These are phyloP conservation scores for Rhododendron henanense DNA, from an alignment of 148 eudicot genomes.

Conservation along the genomic window DNA sequence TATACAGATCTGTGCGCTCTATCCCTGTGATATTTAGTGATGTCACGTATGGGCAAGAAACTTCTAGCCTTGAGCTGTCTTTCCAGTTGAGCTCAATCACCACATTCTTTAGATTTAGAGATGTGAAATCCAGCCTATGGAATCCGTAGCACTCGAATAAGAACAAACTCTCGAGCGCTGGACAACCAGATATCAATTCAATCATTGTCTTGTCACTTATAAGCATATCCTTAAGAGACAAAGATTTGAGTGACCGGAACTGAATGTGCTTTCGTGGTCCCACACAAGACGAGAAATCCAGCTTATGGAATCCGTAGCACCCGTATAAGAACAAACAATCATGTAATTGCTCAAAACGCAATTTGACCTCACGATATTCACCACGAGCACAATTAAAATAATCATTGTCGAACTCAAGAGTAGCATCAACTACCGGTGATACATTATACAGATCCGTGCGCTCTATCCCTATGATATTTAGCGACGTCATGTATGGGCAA, in stretches of 20 bases:
- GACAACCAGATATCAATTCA: constrained; percentile 16
- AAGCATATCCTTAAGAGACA: background rate
- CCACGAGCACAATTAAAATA: background rate
- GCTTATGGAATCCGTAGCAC: too few species aligned
- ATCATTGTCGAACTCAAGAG: background rate
- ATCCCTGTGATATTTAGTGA: background rate
- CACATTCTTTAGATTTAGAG: constrained; percentile 4
- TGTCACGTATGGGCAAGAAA: constrained; percentile 8
- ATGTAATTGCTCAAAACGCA: background rate
- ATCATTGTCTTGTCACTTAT: background rate
- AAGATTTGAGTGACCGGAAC: constrained; percentile 12
- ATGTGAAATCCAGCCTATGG: background rate
- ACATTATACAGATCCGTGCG: background rate
- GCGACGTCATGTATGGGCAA: constrained; percentile 8
- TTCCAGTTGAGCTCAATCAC: background rate
- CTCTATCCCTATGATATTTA: background rate
- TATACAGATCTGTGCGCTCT: background rate
- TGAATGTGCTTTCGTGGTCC: background rate
- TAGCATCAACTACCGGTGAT: background rate
- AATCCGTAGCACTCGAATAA: background rate
- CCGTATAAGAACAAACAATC: background rate
- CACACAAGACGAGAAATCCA: too few species aligned
- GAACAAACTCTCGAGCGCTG: constrained; percentile 8
- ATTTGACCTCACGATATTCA: constrained; percentile 9
- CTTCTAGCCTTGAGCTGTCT: background rate